A percentile compares a stretch with the other conserved stretches of the same genome.
Conservation (phyloP, 768 basidiomycete species). For the Lactifluus hygrophoroides region DNA sequence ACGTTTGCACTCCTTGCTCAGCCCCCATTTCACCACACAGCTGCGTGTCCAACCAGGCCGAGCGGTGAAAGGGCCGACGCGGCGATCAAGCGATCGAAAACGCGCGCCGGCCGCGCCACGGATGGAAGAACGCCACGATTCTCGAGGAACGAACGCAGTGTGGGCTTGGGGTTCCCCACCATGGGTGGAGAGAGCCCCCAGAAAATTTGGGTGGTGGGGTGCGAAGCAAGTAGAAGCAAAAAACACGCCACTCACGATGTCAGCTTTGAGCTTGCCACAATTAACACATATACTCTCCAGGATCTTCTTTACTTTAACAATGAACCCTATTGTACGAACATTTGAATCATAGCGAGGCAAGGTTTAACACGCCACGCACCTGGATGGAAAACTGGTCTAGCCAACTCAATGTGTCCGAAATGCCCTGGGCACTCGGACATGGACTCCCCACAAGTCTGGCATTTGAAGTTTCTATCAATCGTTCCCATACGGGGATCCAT, state of each 20-base stretch:
- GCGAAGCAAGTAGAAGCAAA: slow-evolving; percentile 85
- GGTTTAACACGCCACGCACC: slow-evolving; percentile 41
- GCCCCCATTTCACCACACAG: slow-evolving; percentile 95
- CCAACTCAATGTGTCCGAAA: slow-evolving; percentile 97
- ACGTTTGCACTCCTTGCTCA: slow-evolving; percentile 87
- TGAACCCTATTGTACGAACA: slow-evolving; percentile 57
- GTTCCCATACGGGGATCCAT: slow-evolving; percentile 99
- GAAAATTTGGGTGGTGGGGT: slow-evolving; percentile 92
- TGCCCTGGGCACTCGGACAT: slow-evolving; percentile 99
- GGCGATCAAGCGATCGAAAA: slow-evolving; percentile 95
- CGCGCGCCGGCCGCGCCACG: slow-evolving; percentile 68
- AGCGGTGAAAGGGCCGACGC: slow-evolving; percentile 60
- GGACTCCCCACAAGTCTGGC: slow-evolving; percentile 99
- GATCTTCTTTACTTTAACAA: slow-evolving; percentile 99
- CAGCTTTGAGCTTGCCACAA: slow-evolving; percentile 95
- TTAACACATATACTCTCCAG: slow-evolving; percentile 98
- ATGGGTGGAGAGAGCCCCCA: slow-evolving; percentile 92
- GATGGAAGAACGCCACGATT: slow-evolving; percentile 80
- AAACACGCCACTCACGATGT: slow-evolving; percentile 83
- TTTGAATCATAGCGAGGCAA: neutral
- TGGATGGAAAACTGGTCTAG: slow-evolving; percentile 94
- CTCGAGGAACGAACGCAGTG: slow-evolving; percentile 66
- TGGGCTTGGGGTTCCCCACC: slow-evolving; percentile 94
- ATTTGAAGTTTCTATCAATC: slow-evolving; percentile 96
- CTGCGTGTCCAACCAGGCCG: slow-evolving; percentile 80